Evolutionary conservation across 805 yeast species (phyloP).

Genomic region (Saccharomycopsis sp.): DNA sequence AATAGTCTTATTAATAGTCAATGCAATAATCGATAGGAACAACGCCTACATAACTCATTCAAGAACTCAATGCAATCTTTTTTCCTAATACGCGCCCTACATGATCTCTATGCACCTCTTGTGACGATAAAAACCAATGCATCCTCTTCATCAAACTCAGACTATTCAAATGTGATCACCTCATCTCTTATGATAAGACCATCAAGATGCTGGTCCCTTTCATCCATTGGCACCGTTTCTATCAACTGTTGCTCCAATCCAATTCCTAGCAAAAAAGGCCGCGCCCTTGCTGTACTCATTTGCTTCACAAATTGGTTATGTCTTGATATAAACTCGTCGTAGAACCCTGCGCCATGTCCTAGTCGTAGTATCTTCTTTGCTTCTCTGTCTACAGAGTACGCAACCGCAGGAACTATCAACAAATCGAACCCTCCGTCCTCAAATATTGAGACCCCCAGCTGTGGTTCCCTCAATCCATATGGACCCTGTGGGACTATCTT

Average conservation of each 20-base stretch:
- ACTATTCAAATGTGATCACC: conserved; percentile 23
- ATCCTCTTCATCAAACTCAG: too few relatives aligned
- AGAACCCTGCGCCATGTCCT: conserved; percentile 93
- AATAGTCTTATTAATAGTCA: neutral
- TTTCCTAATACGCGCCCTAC: too few relatives aligned
- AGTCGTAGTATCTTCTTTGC: conserved; percentile 41
- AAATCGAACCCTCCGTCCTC: conserved; percentile 49
- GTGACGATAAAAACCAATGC: too few relatives aligned
- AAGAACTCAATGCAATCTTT: too few relatives aligned
- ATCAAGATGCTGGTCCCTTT: conserved; percentile 59
- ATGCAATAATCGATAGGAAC: too few relatives aligned
- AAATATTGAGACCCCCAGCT: conserved; percentile 25
- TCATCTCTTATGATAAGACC: conserved; percentile 39
- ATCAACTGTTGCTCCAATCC: conserved; percentile 63
- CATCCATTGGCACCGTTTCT: conserved; percentile 45
- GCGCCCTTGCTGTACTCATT: conserved; percentile 3
- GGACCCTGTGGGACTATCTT: conserved; percentile 58
- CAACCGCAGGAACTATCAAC: conserved; percentile 80
- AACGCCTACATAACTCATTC: too few relatives aligned
- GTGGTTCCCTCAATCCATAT: conserved; percentile 66
- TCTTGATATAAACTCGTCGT: conserved; percentile 66
- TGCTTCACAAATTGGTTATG: conserved; percentile 27
- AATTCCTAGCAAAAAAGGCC: conserved; percentile 50
- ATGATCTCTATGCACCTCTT: too few relatives aligned
- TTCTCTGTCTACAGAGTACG: conserved; percentile 42